Evolutionary conservation across 768 basidiomycete species (phyloP).

Genomic region (Coprinopsis marcescibilis): DNA sequence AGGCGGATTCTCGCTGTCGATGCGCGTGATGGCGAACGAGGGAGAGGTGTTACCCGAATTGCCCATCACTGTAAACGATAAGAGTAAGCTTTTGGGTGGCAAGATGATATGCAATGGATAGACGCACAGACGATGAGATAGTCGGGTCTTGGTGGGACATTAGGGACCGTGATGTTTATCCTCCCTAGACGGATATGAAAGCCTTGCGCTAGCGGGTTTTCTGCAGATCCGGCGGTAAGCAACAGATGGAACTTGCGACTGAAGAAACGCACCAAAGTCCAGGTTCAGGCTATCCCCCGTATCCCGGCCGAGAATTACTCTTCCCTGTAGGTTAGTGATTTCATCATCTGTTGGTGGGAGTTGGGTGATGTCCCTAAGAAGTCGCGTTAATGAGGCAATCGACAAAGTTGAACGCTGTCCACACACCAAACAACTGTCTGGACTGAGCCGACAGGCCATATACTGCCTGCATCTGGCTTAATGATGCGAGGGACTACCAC

Average conservation of each 20-base stretch:
- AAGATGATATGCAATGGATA: neutral
- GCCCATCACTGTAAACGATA: constrained; percentile 46
- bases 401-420: neutral
- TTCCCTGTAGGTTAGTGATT: constrained; percentile 44
- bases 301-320: constrained; percentile 46
- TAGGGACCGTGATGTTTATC: constrained; percentile 48
- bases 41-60: constrained; percentile 62
- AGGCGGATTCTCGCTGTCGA: constrained; percentile 21
- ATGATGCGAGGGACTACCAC: constrained; percentile 49
- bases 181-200: constrained; percentile 49
- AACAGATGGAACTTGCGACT: neutral
- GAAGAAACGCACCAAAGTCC: constrained; percentile 37
- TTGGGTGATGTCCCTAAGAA: constrained; percentile 43
- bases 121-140: constrained; percentile 66
- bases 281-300: constrained; percentile 46
- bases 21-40: constrained; percentile 52
- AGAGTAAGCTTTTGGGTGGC: constrained; percentile 1
- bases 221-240: constrained; percentile 27
- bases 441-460: constrained; percentile 44
- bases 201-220: constrained; percentile 47
- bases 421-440: constrained; percentile 52
- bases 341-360: constrained; percentile 39
- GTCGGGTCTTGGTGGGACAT: constrained; percentile 34
- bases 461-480: constrained; percentile 36
- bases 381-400: neutral